These are phyloP conservation scores for Arabidopsis thaliana DNA, from an alignment of 345 rosid species.

Conservation along the genomic window DNA sequence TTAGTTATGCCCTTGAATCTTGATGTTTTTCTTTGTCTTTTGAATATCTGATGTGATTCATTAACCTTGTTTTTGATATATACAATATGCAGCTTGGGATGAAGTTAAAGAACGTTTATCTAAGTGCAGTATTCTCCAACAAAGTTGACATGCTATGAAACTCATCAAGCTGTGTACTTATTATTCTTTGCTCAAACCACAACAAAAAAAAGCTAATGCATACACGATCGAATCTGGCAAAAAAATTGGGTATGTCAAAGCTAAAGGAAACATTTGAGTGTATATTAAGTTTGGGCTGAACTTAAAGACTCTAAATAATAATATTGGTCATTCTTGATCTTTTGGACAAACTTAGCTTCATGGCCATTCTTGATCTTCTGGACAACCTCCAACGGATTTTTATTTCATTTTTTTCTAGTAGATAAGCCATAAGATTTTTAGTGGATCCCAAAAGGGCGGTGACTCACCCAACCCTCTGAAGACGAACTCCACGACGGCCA, in stretches of 20 bases:
- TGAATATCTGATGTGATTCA: slow-evolving; percentile 6
- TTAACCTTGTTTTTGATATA: slow-evolving; percentile 1
- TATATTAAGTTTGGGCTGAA: too few species aligned
- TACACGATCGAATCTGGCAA: neutral
- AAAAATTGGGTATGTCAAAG: neutral
- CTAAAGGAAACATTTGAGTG: neutral
- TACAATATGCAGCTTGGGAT: slow-evolving; percentile 65
- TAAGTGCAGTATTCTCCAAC: slow-evolving; percentile 59
- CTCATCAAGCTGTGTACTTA: slow-evolving; percentile 7
- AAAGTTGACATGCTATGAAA: slow-evolving; percentile 48
- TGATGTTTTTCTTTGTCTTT: neutral
- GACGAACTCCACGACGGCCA: too few species aligned
- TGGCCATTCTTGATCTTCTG: too few species aligned
- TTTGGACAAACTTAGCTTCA: too few species aligned
- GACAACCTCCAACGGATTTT: too few species aligned
- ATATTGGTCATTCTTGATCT: too few species aligned
- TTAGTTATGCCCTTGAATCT: slow-evolving; percentile 26
- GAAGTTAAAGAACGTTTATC: slow-evolving; percentile 65
- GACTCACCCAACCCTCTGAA: too few species aligned
- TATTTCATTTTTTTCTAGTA: too few species aligned
- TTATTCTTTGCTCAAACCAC: slow-evolving; percentile 4
- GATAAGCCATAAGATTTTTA: too few species aligned
- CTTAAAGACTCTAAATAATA: too few species aligned
- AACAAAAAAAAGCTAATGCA: neutral
- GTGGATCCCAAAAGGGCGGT: too few species aligned